phyloP scores from a whole-genome alignment of 176 grass and related monocot genomes.

The Hordeum marinum region DNA sequence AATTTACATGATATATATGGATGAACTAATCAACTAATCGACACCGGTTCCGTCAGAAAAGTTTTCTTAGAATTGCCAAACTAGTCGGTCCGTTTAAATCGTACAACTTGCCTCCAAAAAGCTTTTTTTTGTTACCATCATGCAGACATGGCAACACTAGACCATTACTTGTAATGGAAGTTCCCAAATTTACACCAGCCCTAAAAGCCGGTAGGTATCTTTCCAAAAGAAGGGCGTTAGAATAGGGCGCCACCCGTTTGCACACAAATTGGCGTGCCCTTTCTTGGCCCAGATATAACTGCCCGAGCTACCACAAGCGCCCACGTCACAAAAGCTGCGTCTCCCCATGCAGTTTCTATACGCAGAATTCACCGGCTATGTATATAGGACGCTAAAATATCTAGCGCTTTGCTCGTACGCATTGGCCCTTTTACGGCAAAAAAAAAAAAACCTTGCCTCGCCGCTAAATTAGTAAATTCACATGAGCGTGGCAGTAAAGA shows the following conservation, averaged over 20 bases:
- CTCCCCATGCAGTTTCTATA: neutral
- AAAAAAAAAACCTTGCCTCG: neutral
- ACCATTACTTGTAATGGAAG: conserved; percentile 7
- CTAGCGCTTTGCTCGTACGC: neutral
- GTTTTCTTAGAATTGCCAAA: neutral
- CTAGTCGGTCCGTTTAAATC: neutral
- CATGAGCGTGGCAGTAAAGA: neutral
- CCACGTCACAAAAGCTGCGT: conserved; percentile 13
- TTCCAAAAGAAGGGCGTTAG: neutral
- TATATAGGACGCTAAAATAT: neutral
- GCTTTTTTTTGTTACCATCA: neutral
- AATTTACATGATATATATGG: neutral
- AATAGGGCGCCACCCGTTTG: neutral
- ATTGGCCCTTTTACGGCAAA: neutral
- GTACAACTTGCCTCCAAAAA: neutral
- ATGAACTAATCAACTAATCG: neutral
- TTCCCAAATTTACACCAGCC: neutral
- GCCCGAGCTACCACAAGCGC: neutral
- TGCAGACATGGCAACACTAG: conserved; percentile 1
- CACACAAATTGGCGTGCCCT: neutral
- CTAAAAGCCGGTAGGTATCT: conserved; percentile 6
- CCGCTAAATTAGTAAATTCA: neutral
- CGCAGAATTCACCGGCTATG: neutral
- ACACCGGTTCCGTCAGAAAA: neutral
- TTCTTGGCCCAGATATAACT: conserved; percentile 1